Evolutionary conservation across 345 rosid genomes (phyloP).

Genomic region (Boechera divaricarpa): DNA sequence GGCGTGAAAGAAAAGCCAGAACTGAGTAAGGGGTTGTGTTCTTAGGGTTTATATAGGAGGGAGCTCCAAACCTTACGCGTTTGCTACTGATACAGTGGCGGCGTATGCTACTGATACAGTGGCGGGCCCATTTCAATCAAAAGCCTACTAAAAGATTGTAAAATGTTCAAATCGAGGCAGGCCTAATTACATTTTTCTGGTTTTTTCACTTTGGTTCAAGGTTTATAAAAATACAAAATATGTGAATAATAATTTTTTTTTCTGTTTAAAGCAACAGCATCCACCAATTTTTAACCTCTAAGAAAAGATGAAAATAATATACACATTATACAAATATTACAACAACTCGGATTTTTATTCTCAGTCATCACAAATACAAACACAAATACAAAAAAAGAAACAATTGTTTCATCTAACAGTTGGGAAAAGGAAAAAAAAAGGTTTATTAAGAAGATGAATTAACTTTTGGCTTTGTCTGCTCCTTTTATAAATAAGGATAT

Average conservation of each 20-base stretch:
- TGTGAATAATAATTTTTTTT: too few species aligned
- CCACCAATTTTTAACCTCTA: too few species aligned
- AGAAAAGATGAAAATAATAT: neutral
- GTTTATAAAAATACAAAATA: too few species aligned
- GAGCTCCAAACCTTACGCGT: slow-evolving; percentile 36
- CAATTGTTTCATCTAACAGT: neutral
- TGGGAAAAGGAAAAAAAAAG: neutral
- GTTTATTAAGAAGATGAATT: neutral
- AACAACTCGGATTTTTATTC: neutral
- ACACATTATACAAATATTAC: neutral
- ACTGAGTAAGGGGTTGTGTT: neutral
- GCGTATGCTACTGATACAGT: neutral
- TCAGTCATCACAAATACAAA: neutral
- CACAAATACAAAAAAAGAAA: too few species aligned
- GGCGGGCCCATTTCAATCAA: slow-evolving; percentile 17
- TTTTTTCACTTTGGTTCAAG: neutral
- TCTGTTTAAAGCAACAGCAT: too few species aligned
- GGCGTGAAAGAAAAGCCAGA: slow-evolving; percentile 44
- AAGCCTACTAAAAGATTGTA: neutral
- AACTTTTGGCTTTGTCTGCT: slow-evolving; percentile 1
- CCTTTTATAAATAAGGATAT: neutral
- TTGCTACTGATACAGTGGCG: neutral
- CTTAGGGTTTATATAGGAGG: slow-evolving; percentile 11
- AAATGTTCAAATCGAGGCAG: neutral
- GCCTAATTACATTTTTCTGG: neutral